Base-by-base conservation (phyloP, 1,284 basidiomycete genomes). In the Mycena citricolor region DNA sequence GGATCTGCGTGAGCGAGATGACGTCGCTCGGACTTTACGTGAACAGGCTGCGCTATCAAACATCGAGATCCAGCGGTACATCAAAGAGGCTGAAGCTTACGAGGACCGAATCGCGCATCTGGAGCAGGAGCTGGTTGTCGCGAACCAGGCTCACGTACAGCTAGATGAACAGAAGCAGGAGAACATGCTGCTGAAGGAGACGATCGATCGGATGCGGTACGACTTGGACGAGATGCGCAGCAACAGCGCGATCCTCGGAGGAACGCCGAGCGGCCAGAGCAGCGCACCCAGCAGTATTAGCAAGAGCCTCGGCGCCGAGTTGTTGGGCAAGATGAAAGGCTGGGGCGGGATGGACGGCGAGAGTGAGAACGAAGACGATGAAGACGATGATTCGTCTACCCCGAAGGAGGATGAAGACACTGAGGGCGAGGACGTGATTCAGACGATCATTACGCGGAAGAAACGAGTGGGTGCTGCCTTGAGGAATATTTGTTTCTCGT, bases 161-260 rank as follows among this genome's bases (percentile, higher is more conserved):
- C 75, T 94, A 25, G 89, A 93, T 44, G 85, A 86, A 54, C 91
- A 94, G 68, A 94, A 93, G 67, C 87, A 90, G 57, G 90, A 94
- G 71, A 95, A 94, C 57, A 60, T 94, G 52, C 68, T 89, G 60
- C 73, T 94, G 50, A 94, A 93, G 61, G 92, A 95, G 70, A 94
- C 92, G 0, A 94, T 95, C 55, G 91, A 94, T 61, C 77, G 91
- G 24, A 81, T 94, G 76, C 75, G 88, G 24, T 92, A 84, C 54
- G 92, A 95, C 57, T 81, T 94, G 73, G 92, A 94, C 55, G 90
- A 94, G 64, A 78, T 94, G 68, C 75, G 90, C 33, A 50, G 22
- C n/a, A 78, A 66, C 50, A 77, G 69, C 44, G 63, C 66, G 20
- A n/a, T n/a, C n/a, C 60, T 65, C 35, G 60, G 60, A 36, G 60